Base-by-base conservation (phyloP, 345 rosid genomes). In the Eucalyptus shirleyi region DNA sequence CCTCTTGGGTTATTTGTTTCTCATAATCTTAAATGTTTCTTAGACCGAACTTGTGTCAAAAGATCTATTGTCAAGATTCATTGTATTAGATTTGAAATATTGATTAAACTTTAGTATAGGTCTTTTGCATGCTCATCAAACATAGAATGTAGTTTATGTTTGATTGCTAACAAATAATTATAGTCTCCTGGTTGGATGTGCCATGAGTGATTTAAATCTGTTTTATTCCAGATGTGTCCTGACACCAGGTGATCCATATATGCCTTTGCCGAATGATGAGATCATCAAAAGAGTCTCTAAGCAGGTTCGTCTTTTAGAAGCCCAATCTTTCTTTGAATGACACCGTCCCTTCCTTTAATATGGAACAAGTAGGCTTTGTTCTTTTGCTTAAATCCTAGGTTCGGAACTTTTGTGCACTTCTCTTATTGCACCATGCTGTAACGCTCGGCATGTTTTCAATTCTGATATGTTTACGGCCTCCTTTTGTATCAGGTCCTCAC, bases 221-320 rank as follows among this genome's bases (percentile, higher is more conserved):
- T 86, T 85, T 89, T 55, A 80, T 93, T 90, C 87, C 95, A 98
- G 99, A 88, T 98, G 99, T 87, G 99, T 98, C 81, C 92, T 98
- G 87, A 98, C 99, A 6, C 99, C 99, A 1, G 99, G 99, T 51
- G 98, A 98, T 91, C 99, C 99, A 0, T 97, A 98, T 93, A 98
- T 98, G 99, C 95, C 98, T 65, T 93, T 97, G 92, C 55, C 94
- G 10, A 98, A 98, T 65, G 98, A 95, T 32, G 93, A 97, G 93
- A 98, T 98, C 94, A 95, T 98, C 88, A 93, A 92, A 89, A 95
- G 97, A 94, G 98, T 98, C 87, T 91, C 96, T 6, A 95, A 93
- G 95, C 99, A 97, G 99, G 99, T 98, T 88, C 23, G 91, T 87
- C 32, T 30, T 69, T 30, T 59, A 13, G 6, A 53, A 47, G 62